These are phyloP conservation scores for Larix kaempferi DNA, from an alignment of 75 land plant genomes.

Conservation along the genomic window DNA sequence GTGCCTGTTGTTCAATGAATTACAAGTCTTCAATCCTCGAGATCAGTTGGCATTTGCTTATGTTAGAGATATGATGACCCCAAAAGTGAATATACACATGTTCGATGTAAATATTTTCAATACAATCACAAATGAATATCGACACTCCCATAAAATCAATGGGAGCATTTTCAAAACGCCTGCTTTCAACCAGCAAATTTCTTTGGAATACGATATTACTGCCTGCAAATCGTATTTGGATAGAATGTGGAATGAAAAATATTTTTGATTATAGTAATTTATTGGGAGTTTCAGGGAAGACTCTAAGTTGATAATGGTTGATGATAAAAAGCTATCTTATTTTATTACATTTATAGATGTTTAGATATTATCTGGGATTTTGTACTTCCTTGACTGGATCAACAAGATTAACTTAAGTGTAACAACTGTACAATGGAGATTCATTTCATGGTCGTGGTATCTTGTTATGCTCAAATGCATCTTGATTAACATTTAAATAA, in stretches of 20 bases:
- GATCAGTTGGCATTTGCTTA: slow-evolving; percentile 72
- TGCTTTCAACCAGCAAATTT: background rate
- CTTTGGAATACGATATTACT: background rate
- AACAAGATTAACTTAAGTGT: no score
- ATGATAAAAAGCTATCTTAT: no score
- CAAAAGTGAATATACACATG: slow-evolving; percentile 54
- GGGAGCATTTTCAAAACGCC: no score
- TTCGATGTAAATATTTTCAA: slow-evolving; percentile 55
- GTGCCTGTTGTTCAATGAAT: slow-evolving; percentile 68
- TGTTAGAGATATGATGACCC: slow-evolving; percentile 62
- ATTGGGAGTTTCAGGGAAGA: background rate
- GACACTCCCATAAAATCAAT: slow-evolving; percentile 33
- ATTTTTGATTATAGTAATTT: background rate
- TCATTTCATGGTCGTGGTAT: no score
- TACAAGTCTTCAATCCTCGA: slow-evolving; percentile 65
- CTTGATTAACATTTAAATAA: no score
- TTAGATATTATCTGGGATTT: no score
- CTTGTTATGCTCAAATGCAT: no score
- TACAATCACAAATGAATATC: slow-evolving; percentile 42
- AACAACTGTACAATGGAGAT: no score
- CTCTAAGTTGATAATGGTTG: no score
- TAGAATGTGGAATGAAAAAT: background rate
- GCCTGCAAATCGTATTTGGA: slow-evolving; percentile 4
- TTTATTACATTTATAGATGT: no score
- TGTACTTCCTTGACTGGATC: no score